Conservation (phyloP, 371 early-diverging fungal species). For the Rhizopus arrhizus region DNA sequence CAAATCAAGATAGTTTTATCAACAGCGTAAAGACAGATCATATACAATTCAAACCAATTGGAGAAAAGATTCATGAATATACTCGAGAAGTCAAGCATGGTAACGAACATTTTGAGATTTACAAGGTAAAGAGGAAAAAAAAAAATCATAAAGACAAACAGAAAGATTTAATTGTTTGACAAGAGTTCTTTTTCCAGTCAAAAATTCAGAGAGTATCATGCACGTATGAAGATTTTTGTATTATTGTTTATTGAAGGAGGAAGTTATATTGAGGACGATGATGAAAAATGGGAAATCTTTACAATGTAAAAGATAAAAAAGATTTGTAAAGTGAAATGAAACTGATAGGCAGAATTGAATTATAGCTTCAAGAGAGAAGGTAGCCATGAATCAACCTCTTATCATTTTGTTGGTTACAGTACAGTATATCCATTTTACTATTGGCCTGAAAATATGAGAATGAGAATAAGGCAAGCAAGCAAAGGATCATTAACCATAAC, state of each 20-base stretch:
- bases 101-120: conserved; percentile 70
- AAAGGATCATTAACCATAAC: not conserved
- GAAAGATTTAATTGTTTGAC: not conserved
- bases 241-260: conserved; percentile 91
- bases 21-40: conserved; percentile 63
- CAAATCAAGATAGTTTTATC: conserved; percentile 65
- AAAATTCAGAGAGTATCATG: conserved; percentile 75
- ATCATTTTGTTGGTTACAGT: conserved; percentile 79
- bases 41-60: conserved; percentile 64
- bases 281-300: conserved; percentile 82
- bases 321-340: not conserved
- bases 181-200: conserved; percentile 52
- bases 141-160: not conserved
- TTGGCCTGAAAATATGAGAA: conserved; percentile 77
- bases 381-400: conserved; percentile 32
- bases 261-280: conserved; percentile 82
- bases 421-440: conserved; percentile 82
- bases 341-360: not conserved
- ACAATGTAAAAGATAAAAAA: conserved; percentile 53
- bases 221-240: conserved; percentile 74
- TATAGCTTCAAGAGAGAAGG: conserved; percentile 38
- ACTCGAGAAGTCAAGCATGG: conserved; percentile 39
- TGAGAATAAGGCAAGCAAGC: conserved; percentile 74
- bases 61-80: conserved; percentile 74
- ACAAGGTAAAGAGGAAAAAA: conserved; percentile 54